Evolutionary conservation across 202 grass and related monocot species (phyloP).

Genomic region (Dendrocalamus latiflorus): DNA sequence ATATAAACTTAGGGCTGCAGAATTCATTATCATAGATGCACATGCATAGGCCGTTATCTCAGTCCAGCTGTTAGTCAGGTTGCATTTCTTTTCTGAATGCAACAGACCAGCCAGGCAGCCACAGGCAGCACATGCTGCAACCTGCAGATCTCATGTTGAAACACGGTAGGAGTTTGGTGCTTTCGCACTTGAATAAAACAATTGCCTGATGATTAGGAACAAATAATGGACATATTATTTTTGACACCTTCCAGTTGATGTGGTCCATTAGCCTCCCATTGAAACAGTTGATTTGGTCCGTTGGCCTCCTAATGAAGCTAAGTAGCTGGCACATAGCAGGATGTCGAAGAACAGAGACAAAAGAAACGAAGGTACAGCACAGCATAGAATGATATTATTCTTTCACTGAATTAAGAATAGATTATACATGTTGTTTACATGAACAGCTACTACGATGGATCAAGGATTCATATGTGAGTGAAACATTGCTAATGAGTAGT

Average conservation of each 20-base stretch:
- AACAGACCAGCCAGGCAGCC: neutral
- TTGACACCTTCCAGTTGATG: neutral
- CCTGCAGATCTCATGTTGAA: constrained; percentile 9
- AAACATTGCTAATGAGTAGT: neutral
- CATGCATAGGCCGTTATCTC: neutral
- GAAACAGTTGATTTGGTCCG: constrained; percentile 23
- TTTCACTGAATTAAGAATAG: constrained; percentile 19
- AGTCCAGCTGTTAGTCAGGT: neutral
- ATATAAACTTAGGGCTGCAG: neutral
- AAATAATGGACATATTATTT: neutral
- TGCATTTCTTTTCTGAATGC: constrained; percentile 19
- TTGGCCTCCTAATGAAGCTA: constrained; percentile 1
- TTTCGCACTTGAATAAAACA: neutral
- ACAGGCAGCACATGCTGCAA: neutral
- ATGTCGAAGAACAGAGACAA: neutral
- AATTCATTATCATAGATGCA: constrained; percentile 3
- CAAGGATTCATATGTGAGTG: neutral
- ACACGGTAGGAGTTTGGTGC: neutral
- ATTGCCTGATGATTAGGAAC: constrained; percentile 16
- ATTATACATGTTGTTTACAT: constrained; percentile 18
- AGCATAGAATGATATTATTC: neutral
- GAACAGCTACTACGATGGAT: neutral
- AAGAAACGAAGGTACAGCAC: neutral
- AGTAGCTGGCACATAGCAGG: constrained; percentile 16
- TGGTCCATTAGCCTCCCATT: neutral